Evolutionary conservation across 2,329 filamentous ascomycete genomes (phyloP), one percentile per base, ranked within the genome.

Genomic region (Drechslerella coelobrocha): DNA sequence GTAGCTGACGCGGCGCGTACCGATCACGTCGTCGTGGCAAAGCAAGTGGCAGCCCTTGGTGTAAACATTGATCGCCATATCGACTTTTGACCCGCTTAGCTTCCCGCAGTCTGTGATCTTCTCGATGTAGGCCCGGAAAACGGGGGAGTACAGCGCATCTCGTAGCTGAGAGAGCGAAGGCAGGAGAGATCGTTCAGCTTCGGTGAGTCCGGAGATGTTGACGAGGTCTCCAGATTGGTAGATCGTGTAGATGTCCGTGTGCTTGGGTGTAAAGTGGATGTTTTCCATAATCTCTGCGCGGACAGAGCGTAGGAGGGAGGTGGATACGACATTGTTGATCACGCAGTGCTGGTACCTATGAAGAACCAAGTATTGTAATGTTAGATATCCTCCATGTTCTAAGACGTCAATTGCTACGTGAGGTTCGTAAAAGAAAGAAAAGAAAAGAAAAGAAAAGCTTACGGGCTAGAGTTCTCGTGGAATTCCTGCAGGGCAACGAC

Each of bases 181-280:
- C 12, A 99, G 83, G 78, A 91, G 92, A 72, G 89, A 85, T 60
- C 97, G 84, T 5, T 92, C 92, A 6, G 88, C 87, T 78, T 95
- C 88, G 72, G 96, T 91, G 45, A 99, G 85, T 23, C 94, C 94
- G 79, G 97, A 93, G 66, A 99, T 86, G 80, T 99, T 99, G 50
- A 94, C 94, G 31, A 99, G 85, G 79, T 99, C 94, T 74, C 94
- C 94, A 2, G 93, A 97, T 82, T 99, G 94, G 84, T 97, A 92
- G 78, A 99, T 97, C 81, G 95, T 96, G 85, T 99, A 99, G 76
- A 99, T 99, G 79, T 99, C 94, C 51, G 94, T 99, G 80, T 99
- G 94, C 80, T 99, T 99, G 76, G 92, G 92, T 10, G 94, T 97
- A 81, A 99, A 99, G 75, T 90, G 88, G 75, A 99, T 90, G 78